Evolutionary conservation across 257 asterid genomes (phyloP), one percentile per base, ranked within the genome.

Genomic region (Asclepias syriaca): DNA sequence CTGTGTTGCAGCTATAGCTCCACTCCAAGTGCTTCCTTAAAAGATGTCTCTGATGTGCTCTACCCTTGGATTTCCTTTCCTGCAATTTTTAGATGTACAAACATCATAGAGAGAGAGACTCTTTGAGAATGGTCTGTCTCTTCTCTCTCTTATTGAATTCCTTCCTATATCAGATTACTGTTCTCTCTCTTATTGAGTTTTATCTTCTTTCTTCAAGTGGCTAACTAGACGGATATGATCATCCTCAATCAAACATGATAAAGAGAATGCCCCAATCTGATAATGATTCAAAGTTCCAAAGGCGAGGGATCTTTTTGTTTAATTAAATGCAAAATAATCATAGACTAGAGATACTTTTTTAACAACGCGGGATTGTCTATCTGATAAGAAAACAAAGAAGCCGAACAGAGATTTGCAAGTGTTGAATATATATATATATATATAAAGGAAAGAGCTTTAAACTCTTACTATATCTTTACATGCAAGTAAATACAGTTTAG

Each of bases 1-100:
- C 65, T 80, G 67, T 66, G 97, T 87, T 74, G 95, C 98, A 45
- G 81, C 81, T 76, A 77, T 89, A 55, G 82, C 80, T 80, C 97
- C 99, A 70, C 74, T 86, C 72, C 83, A 77, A 72, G 73, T 63
- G 73, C 90, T 92, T 81, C 91, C 93, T 57, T 68, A 46, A 43
- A 39, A 72, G 72, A 46, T 88, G 84, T 77, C 51, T 14, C 45
- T 40, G 18, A 37, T 63, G 7, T 72, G 49, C 65, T 9, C 65
- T 18, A 21, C 37, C 46, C 3, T 39, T 27, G 59, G 14, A 49
- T 49, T 46, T 72, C 51, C 58, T 29, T 40, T 40, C 21, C 18
- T 12, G 68, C n/a, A 48, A 27, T 34, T 19, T 37, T 43, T 21
- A 49, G 59, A 46, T 14, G 11, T 22, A 22, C 59, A n/a, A 43